Conservation (phyloP, 805 yeast genomes). For the Suhomyces sp. region DNA sequence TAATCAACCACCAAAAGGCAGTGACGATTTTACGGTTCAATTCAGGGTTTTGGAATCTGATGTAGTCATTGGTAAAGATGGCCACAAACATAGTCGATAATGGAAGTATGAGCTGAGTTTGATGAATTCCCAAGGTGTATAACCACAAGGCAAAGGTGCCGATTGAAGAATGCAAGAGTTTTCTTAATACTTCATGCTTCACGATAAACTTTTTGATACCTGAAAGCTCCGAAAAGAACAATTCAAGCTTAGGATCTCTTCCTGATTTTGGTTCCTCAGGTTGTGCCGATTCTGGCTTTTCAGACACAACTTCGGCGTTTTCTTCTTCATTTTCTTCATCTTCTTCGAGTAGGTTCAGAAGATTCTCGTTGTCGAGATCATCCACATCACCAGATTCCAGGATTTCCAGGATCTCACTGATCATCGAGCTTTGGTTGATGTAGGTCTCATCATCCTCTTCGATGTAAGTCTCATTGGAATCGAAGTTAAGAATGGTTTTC, state of each 20-base stretch:
- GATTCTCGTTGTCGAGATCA: slow-evolving; percentile 13
- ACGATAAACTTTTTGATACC: slow-evolving; percentile 43
- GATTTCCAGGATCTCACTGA: slow-evolving; percentile 16
- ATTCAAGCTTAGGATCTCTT: not conserved
- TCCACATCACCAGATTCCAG: slow-evolving; percentile 16
- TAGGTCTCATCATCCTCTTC: slow-evolving; percentile 42
- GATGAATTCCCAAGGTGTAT: slow-evolving; percentile 60
- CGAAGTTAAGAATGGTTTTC: slow-evolving; percentile 18
- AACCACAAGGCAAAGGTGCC: slow-evolving; percentile 77
- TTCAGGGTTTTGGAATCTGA: slow-evolving; percentile 59
- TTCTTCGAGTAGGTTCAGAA: slow-evolving; percentile 1
- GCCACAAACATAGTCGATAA: slow-evolving; percentile 52
- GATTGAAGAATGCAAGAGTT: slow-evolving; percentile 81
- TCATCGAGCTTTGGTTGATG: slow-evolving; percentile 20
- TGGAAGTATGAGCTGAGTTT: slow-evolving; percentile 56
- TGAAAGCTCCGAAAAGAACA: slow-evolving; percentile 2
- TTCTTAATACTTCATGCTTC: slow-evolving; percentile 87
- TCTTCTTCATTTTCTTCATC: not conserved
- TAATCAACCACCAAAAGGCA: slow-evolving; percentile 74
- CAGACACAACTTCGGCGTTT: not conserved
- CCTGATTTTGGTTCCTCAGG: not conserved
- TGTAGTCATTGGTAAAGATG: slow-evolving; percentile 60
- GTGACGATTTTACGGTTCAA: slow-evolving; percentile 68
- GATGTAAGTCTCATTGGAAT: slow-evolving; percentile 26
- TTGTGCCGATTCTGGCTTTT: not conserved